These are phyloP conservation scores for Zygoascus sp. DNA, from an alignment of 1,139 yeast species.

Conservation along the genomic window DNA sequence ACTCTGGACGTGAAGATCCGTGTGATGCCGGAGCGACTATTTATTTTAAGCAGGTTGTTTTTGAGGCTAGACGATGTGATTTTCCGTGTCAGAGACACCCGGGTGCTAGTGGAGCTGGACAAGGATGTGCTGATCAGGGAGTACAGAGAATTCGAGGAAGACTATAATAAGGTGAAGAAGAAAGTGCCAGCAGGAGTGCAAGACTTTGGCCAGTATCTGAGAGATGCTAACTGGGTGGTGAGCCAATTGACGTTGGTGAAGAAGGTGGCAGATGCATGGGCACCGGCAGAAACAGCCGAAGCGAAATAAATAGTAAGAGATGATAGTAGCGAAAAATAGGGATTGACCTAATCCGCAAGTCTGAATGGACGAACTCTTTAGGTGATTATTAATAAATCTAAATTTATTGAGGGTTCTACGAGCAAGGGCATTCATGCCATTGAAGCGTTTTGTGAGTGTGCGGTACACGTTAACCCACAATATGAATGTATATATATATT, in stretches of 20 bases:
- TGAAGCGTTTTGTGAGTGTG: too few species aligned
- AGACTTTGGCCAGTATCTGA: constrained; percentile 70
- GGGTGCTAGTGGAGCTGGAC: constrained; percentile 76
- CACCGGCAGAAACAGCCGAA: background rate
- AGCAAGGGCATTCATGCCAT: too few species aligned
- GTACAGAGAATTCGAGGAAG: constrained; percentile 67
- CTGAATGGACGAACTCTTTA: too few species aligned
- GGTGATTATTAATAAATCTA: too few species aligned
- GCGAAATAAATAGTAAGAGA: too few species aligned
- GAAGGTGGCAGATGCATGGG: constrained; percentile 36
- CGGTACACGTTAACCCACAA: background rate
- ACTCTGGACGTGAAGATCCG: constrained; percentile 72
- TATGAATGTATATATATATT: background rate
- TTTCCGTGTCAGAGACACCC: constrained; percentile 76
- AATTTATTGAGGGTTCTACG: too few species aligned
- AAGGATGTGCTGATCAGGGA: constrained; percentile 66
- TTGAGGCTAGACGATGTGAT: constrained; percentile 86
- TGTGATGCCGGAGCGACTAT: constrained; percentile 79
- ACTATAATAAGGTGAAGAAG: constrained; percentile 53
- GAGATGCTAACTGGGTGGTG: constrained; percentile 83
- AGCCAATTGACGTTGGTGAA: constrained; percentile 39
- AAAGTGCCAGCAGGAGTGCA: constrained; percentile 43
- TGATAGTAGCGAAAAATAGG: too few species aligned
- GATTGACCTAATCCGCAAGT: too few species aligned
- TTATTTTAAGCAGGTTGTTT: constrained; percentile 71